Evolutionary conservation across 352 stramenopile genomes (phyloP).

Genomic region (Aphanomyces stellatus): DNA sequence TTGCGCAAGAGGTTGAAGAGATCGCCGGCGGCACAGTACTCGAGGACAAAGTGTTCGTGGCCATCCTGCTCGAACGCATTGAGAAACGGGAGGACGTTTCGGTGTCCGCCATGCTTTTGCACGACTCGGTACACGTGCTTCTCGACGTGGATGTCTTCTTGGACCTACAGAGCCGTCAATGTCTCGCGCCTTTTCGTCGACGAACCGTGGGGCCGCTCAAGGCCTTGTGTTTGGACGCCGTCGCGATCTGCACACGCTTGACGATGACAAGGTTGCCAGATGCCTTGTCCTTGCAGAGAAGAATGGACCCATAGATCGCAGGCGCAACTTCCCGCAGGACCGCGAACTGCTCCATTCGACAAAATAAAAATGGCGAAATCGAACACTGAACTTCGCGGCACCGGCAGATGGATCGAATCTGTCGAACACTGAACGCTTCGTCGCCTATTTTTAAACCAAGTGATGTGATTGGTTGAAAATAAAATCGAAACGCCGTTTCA

Average conservation of each 20-base stretch:
- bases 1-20: slow-evolving; percentile 5
- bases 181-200: background rate
- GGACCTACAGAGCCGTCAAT: slow-evolving; percentile 2
- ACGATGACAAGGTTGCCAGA: background rate
- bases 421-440: background rate
- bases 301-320: slow-evolving; percentile 7
- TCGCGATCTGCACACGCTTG: slow-evolving; percentile 4
- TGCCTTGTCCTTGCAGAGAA: slow-evolving; percentile 1
- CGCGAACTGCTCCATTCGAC: background rate
- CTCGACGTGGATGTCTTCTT: slow-evolving; percentile 18
- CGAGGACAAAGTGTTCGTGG: slow-evolving; percentile 15
- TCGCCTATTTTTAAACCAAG: background rate
- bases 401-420: background rate
- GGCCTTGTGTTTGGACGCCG: background rate
- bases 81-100: slow-evolving; percentile 12
- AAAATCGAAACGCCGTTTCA: background rate
- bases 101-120: slow-evolving; percentile 1
- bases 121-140: slow-evolving; percentile 14
- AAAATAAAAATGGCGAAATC: background rate
- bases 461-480: background rate
- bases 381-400: background rate
- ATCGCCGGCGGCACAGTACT: slow-evolving; percentile 14
- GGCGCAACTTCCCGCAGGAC: background rate
- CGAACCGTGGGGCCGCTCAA: background rate
- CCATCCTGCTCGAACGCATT: slow-evolving; percentile 13